Conservation (phyloP, 129 eudicot species). For the Flaveria linearis region DNA sequence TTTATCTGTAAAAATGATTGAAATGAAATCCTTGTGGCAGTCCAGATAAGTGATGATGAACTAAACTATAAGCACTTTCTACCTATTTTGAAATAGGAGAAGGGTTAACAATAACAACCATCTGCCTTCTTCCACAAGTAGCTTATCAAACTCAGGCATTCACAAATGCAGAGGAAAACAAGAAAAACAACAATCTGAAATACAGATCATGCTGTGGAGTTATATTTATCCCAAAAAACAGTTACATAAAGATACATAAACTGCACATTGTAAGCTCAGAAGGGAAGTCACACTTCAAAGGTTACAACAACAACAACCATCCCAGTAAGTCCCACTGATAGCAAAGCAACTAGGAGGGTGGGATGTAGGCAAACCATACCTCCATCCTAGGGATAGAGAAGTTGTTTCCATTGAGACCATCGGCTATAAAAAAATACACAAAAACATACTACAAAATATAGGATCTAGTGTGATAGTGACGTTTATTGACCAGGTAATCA, state of each 20-base stretch:
- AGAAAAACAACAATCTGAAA: neutral
- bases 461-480: no score
- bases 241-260: neutral
- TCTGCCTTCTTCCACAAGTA: neutral
- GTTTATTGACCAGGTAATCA: no score
- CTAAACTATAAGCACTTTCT: neutral
- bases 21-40: neutral
- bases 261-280: slow-evolving; percentile 1
- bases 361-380: no score
- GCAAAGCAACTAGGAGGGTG: no score
- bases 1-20: no score
- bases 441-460: no score
- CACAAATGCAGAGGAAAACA: neutral
- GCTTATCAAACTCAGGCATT: neutral
- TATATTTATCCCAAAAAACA: neutral
- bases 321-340: no score
- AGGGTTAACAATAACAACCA: neutral
- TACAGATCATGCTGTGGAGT: neutral
- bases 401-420: no score
- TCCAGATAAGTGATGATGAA: neutral
- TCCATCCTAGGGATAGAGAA: no score
- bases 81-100: neutral
- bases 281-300: neutral
- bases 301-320: neutral
- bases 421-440: no score